These are phyloP conservation scores for Xylaria sp. DNA, from an alignment of 2,329 filamentous ascomycete species.

Conservation along the genomic window DNA sequence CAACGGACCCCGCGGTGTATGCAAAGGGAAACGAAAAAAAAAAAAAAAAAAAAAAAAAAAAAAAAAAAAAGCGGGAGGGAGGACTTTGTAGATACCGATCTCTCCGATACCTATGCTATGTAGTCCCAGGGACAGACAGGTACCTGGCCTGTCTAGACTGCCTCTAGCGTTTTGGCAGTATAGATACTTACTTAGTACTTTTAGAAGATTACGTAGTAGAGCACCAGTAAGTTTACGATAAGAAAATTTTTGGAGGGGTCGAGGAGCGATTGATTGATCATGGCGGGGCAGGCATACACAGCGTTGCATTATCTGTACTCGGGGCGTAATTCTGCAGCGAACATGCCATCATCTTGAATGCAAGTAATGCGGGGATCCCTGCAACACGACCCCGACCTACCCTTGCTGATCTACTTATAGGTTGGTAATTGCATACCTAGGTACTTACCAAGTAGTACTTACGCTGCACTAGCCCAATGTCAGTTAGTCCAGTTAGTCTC, in stretches of 20 bases:
- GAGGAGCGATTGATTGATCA: not conserved
- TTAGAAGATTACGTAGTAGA: not conserved
- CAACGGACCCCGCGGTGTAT: conserved; percentile 22
- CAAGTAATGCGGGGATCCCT: conserved; percentile 29
- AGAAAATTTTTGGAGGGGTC: conserved; percentile 34
- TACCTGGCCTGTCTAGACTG: not conserved
- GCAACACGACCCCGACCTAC: not conserved
- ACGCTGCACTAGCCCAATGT: too few relatives aligned
- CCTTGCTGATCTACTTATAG: not conserved
- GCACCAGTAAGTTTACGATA: conserved; percentile 14
- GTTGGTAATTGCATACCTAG: not conserved
- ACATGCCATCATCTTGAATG: conserved; percentile 27
- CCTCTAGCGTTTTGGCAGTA: not conserved
- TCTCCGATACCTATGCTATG: too few relatives aligned
- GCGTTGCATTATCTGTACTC: conserved; percentile 10
- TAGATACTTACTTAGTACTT: not conserved
- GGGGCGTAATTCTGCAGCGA: conserved; percentile 20
- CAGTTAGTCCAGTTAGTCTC: too few relatives aligned
- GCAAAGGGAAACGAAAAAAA: conserved; percentile 4
- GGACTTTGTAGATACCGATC: not conserved
- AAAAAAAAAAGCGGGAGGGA: not conserved
- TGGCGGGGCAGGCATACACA: too few relatives aligned
- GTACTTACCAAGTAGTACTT: too few relatives aligned
- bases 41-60: conserved; percentile 2
- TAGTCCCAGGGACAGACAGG: not conserved